Base-by-base conservation (phyloP, 768 basidiomycete species). In the Myochromella boudieri region DNA sequence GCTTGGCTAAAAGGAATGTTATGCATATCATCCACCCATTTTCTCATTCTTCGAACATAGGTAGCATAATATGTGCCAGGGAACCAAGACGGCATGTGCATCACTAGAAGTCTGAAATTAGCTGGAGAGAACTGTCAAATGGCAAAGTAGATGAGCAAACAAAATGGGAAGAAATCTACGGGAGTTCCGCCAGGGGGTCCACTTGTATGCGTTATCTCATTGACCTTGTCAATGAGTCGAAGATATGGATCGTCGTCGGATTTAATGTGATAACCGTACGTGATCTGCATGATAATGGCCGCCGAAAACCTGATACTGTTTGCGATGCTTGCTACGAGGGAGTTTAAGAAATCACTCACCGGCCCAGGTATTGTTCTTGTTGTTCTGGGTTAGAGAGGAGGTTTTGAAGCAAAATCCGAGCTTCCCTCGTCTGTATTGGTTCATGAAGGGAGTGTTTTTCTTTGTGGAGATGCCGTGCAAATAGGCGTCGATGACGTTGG, bases 191-290 rank as follows among this genome's bases (percentile, higher is more conserved):
- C 52, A 9, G 69, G 44, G 55, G 65, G 32, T 32, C 56, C 53
- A 53, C 61, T 25, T 48, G 54, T 15, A 41, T 49, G 21, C 42
- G 65, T 41, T 44, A 63, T 46, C n/a, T 61, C 37, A 20, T 61
- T 51, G 15, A 66, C 61, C 18, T 59, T 53, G 27, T 71, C 63
- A 6, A 67, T 67, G 9, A 69, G 51, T 10, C 52, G 40, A n/a
- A 79, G 57, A 37, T 68, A 64, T 2, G 62, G 59, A 44, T 78
- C 74, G 11, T 70, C 64, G 28, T 56, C 49, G 6, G 60, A 61
- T 2, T 54, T 49, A 34, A 71, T 52, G 18, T 57, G 51, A 27
- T 68, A 61, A 8, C 72, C 71, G 36, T 66, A 69, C 0, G 66
- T 54, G 38, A 63, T 46, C 32, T 49, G 42, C 56, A 66, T 58